Evolutionary conservation across 768 basidiomycete genomes (phyloP).

Genomic region (Tulasnella sp.): DNA sequence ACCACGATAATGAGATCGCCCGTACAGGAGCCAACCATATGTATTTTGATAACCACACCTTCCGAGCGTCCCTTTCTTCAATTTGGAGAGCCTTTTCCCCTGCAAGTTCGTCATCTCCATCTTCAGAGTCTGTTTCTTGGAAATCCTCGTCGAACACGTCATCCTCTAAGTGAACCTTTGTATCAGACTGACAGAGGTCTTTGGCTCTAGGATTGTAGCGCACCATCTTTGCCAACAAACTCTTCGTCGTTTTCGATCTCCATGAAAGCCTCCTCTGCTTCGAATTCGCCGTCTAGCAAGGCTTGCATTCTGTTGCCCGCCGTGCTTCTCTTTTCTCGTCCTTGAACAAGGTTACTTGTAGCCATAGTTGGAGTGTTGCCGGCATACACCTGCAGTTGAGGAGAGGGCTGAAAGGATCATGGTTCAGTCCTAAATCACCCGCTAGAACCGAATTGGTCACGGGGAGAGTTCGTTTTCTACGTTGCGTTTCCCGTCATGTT

Average conservation of each 20-base stretch:
- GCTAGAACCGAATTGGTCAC: not conserved
- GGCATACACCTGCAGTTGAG: not conserved
- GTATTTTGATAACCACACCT: not conserved
- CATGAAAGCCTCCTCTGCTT: constrained; percentile 15
- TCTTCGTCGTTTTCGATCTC: constrained; percentile 18
- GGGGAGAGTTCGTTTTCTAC: not conserved
- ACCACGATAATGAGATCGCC: not conserved
- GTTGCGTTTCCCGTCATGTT: not conserved
- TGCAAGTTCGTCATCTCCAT: not conserved
- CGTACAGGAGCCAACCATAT: not conserved
- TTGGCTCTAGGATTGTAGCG: not conserved
- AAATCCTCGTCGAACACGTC: constrained; percentile 17
- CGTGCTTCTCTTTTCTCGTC: not conserved
- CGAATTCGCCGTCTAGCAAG: constrained; percentile 12
- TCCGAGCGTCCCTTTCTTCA: constrained; percentile 9
- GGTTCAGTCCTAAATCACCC: not conserved
- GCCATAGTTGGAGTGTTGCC: not conserved
- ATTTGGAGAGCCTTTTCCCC: constrained; percentile 14
- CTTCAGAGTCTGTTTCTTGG: constrained; percentile 14
- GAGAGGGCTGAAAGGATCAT: not conserved
- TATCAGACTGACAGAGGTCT: not conserved
- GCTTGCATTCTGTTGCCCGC: constrained; percentile 14
- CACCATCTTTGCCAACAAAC: constrained; percentile 17
- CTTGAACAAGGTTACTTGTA: not conserved
- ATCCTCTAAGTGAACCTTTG: not conserved